phyloP scores from a whole-genome alignment of 805 yeast genomes.

The Hanseniaspora lachancei region DNA sequence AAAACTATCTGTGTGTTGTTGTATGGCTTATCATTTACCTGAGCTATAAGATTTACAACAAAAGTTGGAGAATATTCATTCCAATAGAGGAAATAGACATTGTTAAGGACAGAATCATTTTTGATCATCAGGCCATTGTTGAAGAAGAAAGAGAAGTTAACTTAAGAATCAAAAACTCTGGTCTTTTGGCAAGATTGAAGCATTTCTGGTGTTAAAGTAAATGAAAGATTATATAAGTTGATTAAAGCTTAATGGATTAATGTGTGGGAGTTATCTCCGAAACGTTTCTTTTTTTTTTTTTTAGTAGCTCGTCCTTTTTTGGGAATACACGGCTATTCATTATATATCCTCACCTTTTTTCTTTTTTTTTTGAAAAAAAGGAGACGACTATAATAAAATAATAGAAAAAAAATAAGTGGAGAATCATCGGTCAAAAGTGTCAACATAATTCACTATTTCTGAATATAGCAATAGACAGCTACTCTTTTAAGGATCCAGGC shows the following conservation, averaged over 20 bases:
- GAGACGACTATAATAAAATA: no score
- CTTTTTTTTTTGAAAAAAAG: no score
- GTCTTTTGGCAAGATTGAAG: constrained; percentile 20
- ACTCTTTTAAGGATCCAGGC: no score
- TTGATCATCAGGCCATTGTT: constrained; percentile 24
- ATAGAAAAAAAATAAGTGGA: no score
- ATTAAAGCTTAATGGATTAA: neutral
- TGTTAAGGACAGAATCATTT: constrained; percentile 23
- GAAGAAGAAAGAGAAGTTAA: constrained; percentile 26
- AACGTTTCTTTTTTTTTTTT: no score
- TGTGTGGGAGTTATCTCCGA: neutral
- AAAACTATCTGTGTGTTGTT: constrained; percentile 36
- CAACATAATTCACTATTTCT: no score
- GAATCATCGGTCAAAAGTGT: no score
- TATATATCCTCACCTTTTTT: no score
- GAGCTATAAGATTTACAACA: constrained; percentile 36
- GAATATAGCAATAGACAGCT: no score
- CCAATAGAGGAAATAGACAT: constrained; percentile 25
- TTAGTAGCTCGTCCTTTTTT: no score
- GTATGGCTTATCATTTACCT: constrained; percentile 32
- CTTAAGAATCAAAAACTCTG: constrained; percentile 22
- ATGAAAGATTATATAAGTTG: neutral
- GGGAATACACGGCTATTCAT: no score
- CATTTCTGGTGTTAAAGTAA: constrained; percentile 27
- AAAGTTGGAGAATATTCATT: constrained; percentile 30